Evolutionary conservation across 129 eudicot genomes (phyloP), one percentile per base, ranked within the genome.

Genomic region (Helianthus tuberosus): DNA sequence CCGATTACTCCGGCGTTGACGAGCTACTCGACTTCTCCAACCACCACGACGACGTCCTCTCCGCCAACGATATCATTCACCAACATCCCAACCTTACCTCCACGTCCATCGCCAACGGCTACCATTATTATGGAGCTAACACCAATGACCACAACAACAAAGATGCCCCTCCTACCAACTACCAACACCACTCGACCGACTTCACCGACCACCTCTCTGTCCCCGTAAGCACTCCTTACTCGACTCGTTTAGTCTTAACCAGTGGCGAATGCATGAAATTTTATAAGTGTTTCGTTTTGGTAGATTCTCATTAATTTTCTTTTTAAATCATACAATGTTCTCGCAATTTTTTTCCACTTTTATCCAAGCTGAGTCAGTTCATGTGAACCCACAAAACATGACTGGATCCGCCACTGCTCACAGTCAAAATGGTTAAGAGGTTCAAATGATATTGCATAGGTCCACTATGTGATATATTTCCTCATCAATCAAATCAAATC

Each of bases 1-100:
- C 86, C 20, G 74, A 86, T 17, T 74, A 51, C 35, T 83, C 83
- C 69, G 77, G 82, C n/a, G 74, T 90, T 14, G 96, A 90, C 74
- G 91, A 90, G 17, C 83, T 90, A 1, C 71, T 90, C 3, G 89
- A 90, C 82, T 81, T 90, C 36, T 84, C 96, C 12, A 83, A 77
- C 61, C 86, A 85, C 53, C 63, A 89, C 9, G 83, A 70, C 41
- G 87, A 85, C 46, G 35, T 79, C 14, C 73, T 78, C 83, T 2
- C 83, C 66, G 29, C 81, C 69, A 50, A 79, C 75, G 61, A 79
- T 73, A 65, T 66, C 20, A 68, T 71, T 16, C 67, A 77, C n/a
- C 78, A 74, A 15, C 71, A 74, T 13, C 71, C 64, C 53, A 58
- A 49, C 75, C 50, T 44, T 12, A 47, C 84, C 67, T 16, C 83